Evolutionary conservation across 345 rosid genomes (phyloP).

Genomic region (Physaria fendleri): DNA sequence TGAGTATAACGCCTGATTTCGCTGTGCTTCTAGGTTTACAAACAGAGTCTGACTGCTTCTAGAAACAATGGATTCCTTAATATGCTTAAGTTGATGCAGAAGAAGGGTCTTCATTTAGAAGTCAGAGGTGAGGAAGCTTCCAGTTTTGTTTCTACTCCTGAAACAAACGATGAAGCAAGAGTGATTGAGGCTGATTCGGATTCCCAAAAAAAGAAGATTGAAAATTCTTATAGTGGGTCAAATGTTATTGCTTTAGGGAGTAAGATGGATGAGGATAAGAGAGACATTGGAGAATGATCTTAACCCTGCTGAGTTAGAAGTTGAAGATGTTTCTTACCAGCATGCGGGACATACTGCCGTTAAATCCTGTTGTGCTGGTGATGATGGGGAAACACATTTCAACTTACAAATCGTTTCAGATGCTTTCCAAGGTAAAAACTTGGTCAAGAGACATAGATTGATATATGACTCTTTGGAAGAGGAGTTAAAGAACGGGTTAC

Average conservation of each 20-base stretch:
- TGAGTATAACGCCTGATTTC: slow-evolving; percentile 76
- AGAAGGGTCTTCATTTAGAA: slow-evolving; percentile 56
- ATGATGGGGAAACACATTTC: slow-evolving; percentile 35
- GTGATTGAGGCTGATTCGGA: slow-evolving; percentile 3
- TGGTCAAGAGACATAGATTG: slow-evolving; percentile 32
- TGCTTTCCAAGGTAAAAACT: slow-evolving; percentile 31
- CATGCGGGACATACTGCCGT: slow-evolving; percentile 57
- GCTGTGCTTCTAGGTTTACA: slow-evolving; percentile 70
- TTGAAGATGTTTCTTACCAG: slow-evolving; percentile 68
- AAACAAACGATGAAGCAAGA: not conserved
- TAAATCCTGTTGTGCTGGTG: slow-evolving; percentile 15
- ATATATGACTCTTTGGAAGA: slow-evolving; percentile 24
- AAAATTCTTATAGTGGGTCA: not conserved
- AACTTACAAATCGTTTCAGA: slow-evolving; percentile 25
- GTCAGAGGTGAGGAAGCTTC: slow-evolving; percentile 35
- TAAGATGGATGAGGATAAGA: slow-evolving; percentile 67
- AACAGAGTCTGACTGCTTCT: slow-evolving; percentile 77
- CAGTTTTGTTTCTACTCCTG: slow-evolving; percentile 2
- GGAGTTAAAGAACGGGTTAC: slow-evolving; percentile 31
- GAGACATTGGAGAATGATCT: slow-evolving; percentile 66
- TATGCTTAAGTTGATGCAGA: slow-evolving; percentile 90
- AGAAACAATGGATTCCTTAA: slow-evolving; percentile 91
- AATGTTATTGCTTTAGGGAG: slow-evolving; percentile 44
- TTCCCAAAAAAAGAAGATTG: not conserved
- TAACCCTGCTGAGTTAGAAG: slow-evolving; percentile 53